Conservation (phyloP, 2,329 filamentous ascomycete species). For the Akanthomyces uredinophilus region DNA sequence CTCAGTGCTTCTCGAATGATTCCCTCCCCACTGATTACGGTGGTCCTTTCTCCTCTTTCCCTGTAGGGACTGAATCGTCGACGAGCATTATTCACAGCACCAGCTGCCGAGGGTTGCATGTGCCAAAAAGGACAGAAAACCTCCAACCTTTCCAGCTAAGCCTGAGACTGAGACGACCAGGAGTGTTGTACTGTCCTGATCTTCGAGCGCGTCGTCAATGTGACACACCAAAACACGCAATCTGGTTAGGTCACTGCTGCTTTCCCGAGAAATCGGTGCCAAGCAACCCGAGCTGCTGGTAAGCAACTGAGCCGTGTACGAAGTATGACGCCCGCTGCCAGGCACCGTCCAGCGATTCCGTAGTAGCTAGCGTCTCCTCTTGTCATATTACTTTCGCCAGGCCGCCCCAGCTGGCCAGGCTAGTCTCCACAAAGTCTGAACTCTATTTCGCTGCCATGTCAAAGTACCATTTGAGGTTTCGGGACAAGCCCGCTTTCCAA, state of each 20-base stretch:
- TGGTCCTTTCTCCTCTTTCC: neutral
- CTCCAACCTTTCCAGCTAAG: neutral
- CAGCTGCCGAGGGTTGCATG: neutral
- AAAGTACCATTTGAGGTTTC: neutral
- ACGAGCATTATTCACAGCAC: too few species aligned
- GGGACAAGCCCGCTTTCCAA: neutral
- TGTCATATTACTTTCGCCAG: neutral
- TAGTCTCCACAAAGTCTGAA: conserved; percentile 6
- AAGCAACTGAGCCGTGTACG: too few species aligned
- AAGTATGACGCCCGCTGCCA: neutral
- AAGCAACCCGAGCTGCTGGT: neutral
- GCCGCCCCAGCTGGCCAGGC: conserved; percentile 6
- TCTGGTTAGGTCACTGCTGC: neutral
- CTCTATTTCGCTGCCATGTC: neutral
- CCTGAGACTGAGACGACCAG: neutral
- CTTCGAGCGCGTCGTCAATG: neutral
- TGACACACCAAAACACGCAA: neutral
- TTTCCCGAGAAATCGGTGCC: neutral
- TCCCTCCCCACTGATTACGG: neutral
- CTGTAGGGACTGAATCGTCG: neutral
- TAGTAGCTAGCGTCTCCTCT: neutral
- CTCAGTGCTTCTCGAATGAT: neutral
- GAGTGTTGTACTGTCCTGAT: neutral
- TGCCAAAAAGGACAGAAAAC: neutral
- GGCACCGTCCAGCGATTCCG: neutral